A percentile compares a stretch with the other conserved stretches of the same genome.
Evolutionary conservation across 331 rosid species (phyloP).

Genomic region (Rosa hybrid): DNA sequence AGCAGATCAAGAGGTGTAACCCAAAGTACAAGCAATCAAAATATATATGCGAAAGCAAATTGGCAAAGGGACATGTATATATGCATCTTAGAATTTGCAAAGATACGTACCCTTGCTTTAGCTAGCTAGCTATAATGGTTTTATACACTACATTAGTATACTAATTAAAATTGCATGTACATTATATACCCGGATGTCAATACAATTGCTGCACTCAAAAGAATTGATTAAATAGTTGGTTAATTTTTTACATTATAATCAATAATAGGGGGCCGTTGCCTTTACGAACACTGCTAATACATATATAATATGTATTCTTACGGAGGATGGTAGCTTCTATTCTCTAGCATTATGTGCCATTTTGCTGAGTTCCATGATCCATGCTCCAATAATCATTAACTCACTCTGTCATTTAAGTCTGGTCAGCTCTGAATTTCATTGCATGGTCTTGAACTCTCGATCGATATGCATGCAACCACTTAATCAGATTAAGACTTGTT

Average conservation of each 20-base stretch:
- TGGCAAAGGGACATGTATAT: neutral
- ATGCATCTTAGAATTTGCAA: neutral
- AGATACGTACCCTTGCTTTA: too few species aligned
- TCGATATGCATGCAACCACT: neutral
- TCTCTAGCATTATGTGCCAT: neutral
- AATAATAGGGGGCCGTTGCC: neutral
- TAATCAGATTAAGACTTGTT: neutral
- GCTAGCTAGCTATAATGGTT: neutral
- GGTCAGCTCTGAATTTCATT: slow-evolving; percentile 4
- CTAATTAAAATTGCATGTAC: neutral
- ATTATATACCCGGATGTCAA: neutral
- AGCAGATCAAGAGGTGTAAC: neutral
- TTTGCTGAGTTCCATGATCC: neutral
- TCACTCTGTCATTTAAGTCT: neutral
- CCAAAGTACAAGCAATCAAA: neutral
- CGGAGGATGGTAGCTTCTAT: slow-evolving; percentile 10
- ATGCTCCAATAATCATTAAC: neutral
- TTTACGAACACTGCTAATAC: neutral
- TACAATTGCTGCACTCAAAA: neutral
- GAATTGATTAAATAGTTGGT: neutral
- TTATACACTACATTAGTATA: neutral
- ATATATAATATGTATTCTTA: neutral
- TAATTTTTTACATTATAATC: neutral
- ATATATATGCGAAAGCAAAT: too few species aligned
- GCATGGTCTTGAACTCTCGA: neutral